A percentile compares a stretch with the other conserved stretches of the same genome.
Conservation (phyloP, 139 green algal genomes). For the Chlorella vulgaris region DNA sequence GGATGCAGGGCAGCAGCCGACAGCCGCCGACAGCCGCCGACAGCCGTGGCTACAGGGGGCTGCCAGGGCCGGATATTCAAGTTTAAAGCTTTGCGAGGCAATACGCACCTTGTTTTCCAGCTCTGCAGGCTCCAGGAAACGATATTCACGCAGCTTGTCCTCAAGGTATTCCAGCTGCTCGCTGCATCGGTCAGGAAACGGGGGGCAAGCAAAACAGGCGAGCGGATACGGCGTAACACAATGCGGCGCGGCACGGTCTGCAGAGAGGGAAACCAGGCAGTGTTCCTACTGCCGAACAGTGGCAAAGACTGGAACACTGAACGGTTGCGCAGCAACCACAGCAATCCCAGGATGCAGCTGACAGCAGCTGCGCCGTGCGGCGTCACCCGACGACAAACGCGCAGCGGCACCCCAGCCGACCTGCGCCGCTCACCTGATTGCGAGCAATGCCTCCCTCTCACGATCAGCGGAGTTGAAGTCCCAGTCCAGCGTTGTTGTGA, state of each 20-base stretch:
- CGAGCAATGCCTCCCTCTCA: slow-evolving; percentile 52
- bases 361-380: too few species aligned
- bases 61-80: background rate
- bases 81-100: background rate
- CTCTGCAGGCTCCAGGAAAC: slow-evolving; percentile 22
- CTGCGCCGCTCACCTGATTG: slow-evolving; percentile 42
- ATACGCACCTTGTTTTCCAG: slow-evolving; percentile 51
- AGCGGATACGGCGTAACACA: background rate
- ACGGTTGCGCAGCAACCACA: too few species aligned
- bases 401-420: background rate
- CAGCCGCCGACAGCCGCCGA: background rate
- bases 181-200: slow-evolving; percentile 33
- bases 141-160: slow-evolving; percentile 63
- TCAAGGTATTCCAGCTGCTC: slow-evolving; percentile 63
- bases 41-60: background rate
- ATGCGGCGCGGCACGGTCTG: background rate
- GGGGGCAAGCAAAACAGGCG: too few species aligned
- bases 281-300: too few species aligned
- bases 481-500: slow-evolving; percentile 57
- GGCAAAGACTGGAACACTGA: too few species aligned
- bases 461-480: slow-evolving; percentile 48
- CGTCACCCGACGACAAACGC: too few species aligned
- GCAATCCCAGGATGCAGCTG: background rate
- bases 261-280: background rate
- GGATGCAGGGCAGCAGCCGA: background rate